phyloP scores from a whole-genome alignment of 228 moss, liverwort and hornwort species.

The Sphagnum magellanicum region DNA sequence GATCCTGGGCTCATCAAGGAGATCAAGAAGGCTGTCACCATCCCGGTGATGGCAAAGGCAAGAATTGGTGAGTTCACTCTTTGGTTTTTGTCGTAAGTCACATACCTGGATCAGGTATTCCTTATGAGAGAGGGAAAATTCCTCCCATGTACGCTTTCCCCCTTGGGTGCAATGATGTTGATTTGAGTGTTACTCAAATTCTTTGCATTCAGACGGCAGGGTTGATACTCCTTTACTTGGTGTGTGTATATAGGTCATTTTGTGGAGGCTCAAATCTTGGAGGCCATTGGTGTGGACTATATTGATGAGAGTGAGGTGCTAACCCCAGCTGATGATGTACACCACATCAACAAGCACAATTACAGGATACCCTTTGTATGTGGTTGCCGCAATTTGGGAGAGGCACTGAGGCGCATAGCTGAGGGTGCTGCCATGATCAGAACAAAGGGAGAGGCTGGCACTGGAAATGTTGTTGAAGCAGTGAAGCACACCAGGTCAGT shows the following conservation, averaged over 20 bases:
- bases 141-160: neutral
- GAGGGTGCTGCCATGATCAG: constrained; percentile 8
- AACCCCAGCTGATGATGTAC: constrained; percentile 6
- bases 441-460: constrained; percentile 9
- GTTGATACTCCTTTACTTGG: no score
- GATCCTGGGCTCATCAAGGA: constrained; percentile 9
- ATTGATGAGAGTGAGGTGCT: constrained; percentile 9
- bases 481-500: constrained; percentile 7
- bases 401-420: constrained; percentile 4
- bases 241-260: constrained; percentile 1
- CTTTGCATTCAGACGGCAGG: neutral
- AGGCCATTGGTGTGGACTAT: constrained; percentile 7
- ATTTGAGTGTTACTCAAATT: neutral
- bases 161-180: neutral
- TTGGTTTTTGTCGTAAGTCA: neutral
- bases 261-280: constrained; percentile 10
- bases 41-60: constrained; percentile 9
- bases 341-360: constrained; percentile 11
- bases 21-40: constrained; percentile 11
- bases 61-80: constrained; percentile 4
- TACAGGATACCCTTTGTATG: constrained; percentile 6
- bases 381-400: constrained; percentile 8
- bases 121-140: no score
- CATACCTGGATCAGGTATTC: neutral
- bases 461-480: constrained; percentile 5